Evolutionary conservation across 2,329 filamentous ascomycete species (phyloP).

Genomic region (Talaromyces islandicus): DNA sequence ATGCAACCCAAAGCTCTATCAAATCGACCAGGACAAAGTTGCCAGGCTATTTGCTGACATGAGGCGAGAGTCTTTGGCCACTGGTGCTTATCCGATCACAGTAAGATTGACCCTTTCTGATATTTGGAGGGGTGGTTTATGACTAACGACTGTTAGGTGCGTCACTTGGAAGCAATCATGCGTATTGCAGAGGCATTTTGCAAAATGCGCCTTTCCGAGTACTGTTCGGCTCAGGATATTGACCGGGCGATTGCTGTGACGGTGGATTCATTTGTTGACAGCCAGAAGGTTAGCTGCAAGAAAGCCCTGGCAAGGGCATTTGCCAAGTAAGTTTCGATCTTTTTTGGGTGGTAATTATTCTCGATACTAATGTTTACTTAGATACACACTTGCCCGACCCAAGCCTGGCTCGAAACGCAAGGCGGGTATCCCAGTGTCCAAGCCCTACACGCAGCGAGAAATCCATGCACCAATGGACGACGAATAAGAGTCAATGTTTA

Average conservation of each 20-base stretch:
- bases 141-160: slow-evolving; percentile 56
- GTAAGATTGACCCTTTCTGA: slow-evolving; percentile 52
- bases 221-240: slow-evolving; percentile 83
- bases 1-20: slow-evolving; percentile 85
- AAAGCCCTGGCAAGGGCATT: slow-evolving; percentile 91
- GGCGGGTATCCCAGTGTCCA: slow-evolving; percentile 28
- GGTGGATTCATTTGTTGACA: slow-evolving; percentile 90
- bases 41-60: slow-evolving; percentile 93
- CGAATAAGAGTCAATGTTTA: not conserved
- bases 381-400: slow-evolving; percentile 34
- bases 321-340: slow-evolving; percentile 72
- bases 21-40: slow-evolving; percentile 97
- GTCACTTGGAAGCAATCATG: slow-evolving; percentile 96
- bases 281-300: slow-evolving; percentile 96
- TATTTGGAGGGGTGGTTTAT: not conserved
- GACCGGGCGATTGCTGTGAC: slow-evolving; percentile 96
- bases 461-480: slow-evolving; percentile 10
- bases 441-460: slow-evolving; percentile 21
- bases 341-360: not conserved
- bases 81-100: slow-evolving; percentile 94
- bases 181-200: slow-evolving; percentile 91
- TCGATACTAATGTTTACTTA: slow-evolving; percentile 11
- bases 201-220: slow-evolving; percentile 97
- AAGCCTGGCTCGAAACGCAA: slow-evolving; percentile 35
- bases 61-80: slow-evolving; percentile 85